Percentiles rank a stretch among this genome's conserved stretches.
Evolutionary conservation across 2,329 filamentous ascomycete species (phyloP).

Genomic region (Thielaviopsis ethacetica): DNA sequence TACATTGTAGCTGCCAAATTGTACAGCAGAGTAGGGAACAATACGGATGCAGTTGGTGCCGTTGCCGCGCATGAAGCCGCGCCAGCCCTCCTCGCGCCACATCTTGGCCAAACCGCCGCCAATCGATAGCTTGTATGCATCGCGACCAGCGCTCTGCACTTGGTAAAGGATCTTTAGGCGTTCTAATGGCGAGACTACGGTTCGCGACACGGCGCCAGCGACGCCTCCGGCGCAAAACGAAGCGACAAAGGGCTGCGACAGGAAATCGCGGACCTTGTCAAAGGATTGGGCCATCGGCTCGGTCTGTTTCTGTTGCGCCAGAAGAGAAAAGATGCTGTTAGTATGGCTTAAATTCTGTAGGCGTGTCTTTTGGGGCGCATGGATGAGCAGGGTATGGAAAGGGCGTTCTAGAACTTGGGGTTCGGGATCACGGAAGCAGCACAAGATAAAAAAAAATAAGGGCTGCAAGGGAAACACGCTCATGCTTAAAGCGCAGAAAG

Average conservation of each 20-base stretch:
- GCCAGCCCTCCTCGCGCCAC: constrained; percentile 94
- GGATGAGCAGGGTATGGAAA: background rate
- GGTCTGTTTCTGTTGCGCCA: constrained; percentile 3
- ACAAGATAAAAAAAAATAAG: background rate
- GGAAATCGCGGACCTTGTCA: constrained; percentile 18
- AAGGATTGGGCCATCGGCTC: background rate
- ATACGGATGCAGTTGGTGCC: constrained; percentile 98
- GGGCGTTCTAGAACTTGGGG: background rate
- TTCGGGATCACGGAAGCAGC: background rate
- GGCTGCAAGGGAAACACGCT: background rate
- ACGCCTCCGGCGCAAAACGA: constrained; percentile 90
- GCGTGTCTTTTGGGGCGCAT: background rate
- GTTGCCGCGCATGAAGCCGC: constrained; percentile 93
- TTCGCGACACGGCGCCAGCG: constrained; percentile 91
- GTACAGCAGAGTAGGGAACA: constrained; percentile 92
- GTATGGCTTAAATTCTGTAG: background rate
- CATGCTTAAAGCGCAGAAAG: background rate
- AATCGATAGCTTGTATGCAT: constrained; percentile 87
- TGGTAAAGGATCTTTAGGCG: constrained; percentile 97
- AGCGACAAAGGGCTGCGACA: constrained; percentile 74
- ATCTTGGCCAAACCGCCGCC: constrained; percentile 82
- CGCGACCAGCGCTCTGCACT: constrained; percentile 75
- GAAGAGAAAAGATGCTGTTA: background rate
- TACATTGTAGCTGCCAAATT: constrained; percentile 95
- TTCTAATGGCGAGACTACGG: constrained; percentile 90